phyloP scores from a whole-genome alignment of 768 basidiomycete species.

The Mycena capillaripes region DNA sequence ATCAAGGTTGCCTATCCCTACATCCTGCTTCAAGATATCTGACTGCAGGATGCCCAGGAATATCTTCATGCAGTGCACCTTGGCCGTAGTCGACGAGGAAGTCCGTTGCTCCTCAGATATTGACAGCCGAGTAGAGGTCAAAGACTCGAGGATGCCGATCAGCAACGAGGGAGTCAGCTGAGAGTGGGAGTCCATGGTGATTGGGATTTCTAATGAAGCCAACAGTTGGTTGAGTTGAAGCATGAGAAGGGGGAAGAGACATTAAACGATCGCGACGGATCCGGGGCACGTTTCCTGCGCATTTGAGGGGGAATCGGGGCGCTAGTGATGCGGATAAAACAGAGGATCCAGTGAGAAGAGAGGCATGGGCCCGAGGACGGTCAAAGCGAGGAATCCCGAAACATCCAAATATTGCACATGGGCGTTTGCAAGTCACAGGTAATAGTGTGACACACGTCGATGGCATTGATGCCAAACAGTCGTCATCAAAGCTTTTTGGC shows the following conservation, averaged over 20 bases:
- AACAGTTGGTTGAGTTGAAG: conserved; percentile 64
- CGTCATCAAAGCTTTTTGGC: too few species aligned
- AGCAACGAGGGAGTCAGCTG: conserved; percentile 83
- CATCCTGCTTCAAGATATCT: conserved; percentile 70
- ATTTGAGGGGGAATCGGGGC: background rate
- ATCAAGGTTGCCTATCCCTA: conserved; percentile 77
- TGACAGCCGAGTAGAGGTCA: conserved; percentile 69
- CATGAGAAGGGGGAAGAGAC: conserved; percentile 41
- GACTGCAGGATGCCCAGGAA: conserved; percentile 81
- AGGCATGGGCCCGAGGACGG: background rate
- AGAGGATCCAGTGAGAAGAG: background rate
- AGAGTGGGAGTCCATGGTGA: conserved; percentile 61
- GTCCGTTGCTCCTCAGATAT: conserved; percentile 44
- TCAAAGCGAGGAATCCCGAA: background rate
- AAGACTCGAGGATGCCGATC: conserved; percentile 76
- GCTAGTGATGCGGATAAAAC: background rate
- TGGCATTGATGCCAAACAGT: too few species aligned
- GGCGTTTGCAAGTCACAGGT: too few species aligned
- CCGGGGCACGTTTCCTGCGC: background rate
- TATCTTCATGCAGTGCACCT: conserved; percentile 78
- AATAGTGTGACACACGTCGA: too few species aligned
- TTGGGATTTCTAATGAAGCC: conserved; percentile 57
- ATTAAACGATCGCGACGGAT: conserved; percentile 22
- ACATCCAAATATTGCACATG: too few species aligned
- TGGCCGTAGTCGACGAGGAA: conserved; percentile 47